Evolutionary conservation across 2,329 filamentous ascomycete genomes (phyloP), one percentile per base, ranked within the genome.

Genomic region (Ophiostoma sp.): DNA sequence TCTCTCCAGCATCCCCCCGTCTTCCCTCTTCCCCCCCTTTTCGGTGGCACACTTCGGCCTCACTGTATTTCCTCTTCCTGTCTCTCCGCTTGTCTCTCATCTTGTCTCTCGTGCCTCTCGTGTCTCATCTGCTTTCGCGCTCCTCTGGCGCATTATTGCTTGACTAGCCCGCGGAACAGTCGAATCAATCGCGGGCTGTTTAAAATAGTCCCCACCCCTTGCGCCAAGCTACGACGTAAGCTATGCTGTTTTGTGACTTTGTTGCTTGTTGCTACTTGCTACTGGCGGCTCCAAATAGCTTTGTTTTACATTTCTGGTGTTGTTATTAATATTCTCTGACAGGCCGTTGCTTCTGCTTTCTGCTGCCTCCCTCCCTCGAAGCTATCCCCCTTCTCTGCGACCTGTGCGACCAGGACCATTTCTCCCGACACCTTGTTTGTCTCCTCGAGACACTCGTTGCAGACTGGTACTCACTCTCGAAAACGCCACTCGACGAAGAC

Each of bases 191-290:
- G 60, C 45, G 47, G 38, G 27, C 65, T 65, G 42, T 58, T 69
- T 49, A 45, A 47, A n/a, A 64, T 44, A 27, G n/a, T 60, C 45
- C 65, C 58, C 63, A 64, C 68, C 58, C 60, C 64, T 69, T 66
- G 49, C 68, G 68, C 68, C 68, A 65, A 69, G 68, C 68, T 67
- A 49, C 65, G 38, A 38, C 27, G 55, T 60, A 60, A 60, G 55
- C 55, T 60, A 60, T 60, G 55, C 11, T 40, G 55, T 60, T 60
- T 60, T 36, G 52, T 65, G 45, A 12, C 38, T 66, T 40, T 16
- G 60, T 62, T 69, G 45, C 38, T 41, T 63, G 36, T n/a, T 63
- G 5, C 38, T 63, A 63, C 60, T 41, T 63, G n/a, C 12, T 18
- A 52, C 47, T 52, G 41, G 60, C 16, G 41, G 14, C 36, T 40